Evolutionary conservation across 75 land plant species (phyloP), one percentile per base, ranked within the genome.

Genomic region (Selaginella tamariscina): DNA sequence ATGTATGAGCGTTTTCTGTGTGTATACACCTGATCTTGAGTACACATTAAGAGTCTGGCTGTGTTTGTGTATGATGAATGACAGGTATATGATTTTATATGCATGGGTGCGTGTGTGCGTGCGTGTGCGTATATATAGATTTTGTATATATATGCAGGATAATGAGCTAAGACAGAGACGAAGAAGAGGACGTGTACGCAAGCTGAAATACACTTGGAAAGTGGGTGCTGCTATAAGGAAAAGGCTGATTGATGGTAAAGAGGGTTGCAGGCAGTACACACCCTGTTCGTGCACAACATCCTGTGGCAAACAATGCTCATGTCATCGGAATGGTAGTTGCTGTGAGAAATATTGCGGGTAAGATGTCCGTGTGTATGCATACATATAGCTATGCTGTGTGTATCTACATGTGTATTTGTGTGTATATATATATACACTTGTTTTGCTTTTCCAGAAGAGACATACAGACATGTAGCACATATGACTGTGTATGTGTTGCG

Each of bases 311-410:
- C 81, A 83, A 57, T 95, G 99, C 60, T 33, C 83, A 2, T 95
- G 99, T 67, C 78, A 82, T 32, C 73, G 75, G 0, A 95, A 81
- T 79, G 99, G 89, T 1, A 95, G 92, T 8, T 88, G 97, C 80
- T 95, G 99, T 80, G 99, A 95, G 30, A 95, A 95, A 70, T 95
- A 95, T 71, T 95, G 99, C 71, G 97, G 99, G 99, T 95, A 75
- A 78, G 96, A 54, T 30, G 1, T 33, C 30, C 11, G 1, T 68
- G 11, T 71, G 33, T 18, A 11, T 20, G 1, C 2, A 1, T 30
- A 31, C 33, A 72, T 27, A 32, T 72, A 1, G 32, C 54, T 11
- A 49, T 68, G 30, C 44, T 30, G 30, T 65, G 64, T 60, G 64
- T 13, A 20, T 60, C 23, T 23, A 23, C 64, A 13, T 60, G 22